These are phyloP conservation scores for Ogataea trehalophila DNA, from an alignment of 805 yeast species.

Conservation along the genomic window DNA sequence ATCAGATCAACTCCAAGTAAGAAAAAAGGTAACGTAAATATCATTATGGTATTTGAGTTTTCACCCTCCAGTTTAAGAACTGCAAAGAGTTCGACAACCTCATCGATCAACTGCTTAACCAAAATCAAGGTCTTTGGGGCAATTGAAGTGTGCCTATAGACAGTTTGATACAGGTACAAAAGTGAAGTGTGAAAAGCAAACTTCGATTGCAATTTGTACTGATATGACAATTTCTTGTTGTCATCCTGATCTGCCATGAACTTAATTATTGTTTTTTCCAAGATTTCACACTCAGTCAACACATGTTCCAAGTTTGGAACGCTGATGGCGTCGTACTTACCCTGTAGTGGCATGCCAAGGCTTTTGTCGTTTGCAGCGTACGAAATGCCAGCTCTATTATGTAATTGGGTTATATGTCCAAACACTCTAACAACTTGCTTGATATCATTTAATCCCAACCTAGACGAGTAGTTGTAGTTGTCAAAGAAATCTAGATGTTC, in stretches of 20 bases:
- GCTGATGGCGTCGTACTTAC: conserved; percentile 3
- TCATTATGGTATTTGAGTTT: not conserved
- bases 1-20: conserved; percentile 13
- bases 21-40: conserved; percentile 9
- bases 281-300: conserved; percentile 3
- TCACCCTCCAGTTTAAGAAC: not conserved
- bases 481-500: conserved; percentile 12
- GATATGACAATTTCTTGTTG: not conserved
- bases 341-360: not conserved
- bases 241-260: not conserved
- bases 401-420: conserved; percentile 9
- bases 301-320: conserved; percentile 6
- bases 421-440: conserved; percentile 6
- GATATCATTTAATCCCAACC: conserved; percentile 5
- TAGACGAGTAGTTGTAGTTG: conserved; percentile 5
- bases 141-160: conserved; percentile 8
- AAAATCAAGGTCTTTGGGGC: conserved; percentile 14
- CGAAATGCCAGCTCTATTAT: conserved; percentile 7
- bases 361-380: not conserved
- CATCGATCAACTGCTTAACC: conserved; percentile 4
- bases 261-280: conserved; percentile 4
- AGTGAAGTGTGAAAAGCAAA: conserved; percentile 9
- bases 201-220: not conserved
- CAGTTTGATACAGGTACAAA: conserved; percentile 14
- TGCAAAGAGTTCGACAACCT: not conserved